Evolutionary conservation across 331 rosid genomes (phyloP).

Genomic region (Rosa hybrid): DNA sequence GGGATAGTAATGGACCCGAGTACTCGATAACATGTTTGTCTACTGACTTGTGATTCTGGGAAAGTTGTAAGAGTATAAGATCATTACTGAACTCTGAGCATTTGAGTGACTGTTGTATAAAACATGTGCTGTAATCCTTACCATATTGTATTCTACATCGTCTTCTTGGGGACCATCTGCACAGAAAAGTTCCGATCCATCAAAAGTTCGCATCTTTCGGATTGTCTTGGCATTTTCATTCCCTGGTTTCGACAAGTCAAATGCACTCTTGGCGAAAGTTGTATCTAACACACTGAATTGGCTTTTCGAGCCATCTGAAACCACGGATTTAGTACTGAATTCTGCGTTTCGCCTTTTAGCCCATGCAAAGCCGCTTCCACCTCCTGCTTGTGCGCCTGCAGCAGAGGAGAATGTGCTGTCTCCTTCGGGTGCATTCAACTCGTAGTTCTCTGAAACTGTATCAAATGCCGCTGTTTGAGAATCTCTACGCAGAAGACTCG

Average conservation of each 20-base stretch:
- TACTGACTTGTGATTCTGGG: slow-evolving; percentile 37
- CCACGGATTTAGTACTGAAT: slow-evolving; percentile 51
- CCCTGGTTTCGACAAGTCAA: slow-evolving; percentile 37
- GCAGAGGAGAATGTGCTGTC: slow-evolving; percentile 48
- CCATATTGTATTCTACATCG: slow-evolving; percentile 32
- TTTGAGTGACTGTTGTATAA: background rate
- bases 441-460: slow-evolving; percentile 56
- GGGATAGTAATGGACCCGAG: slow-evolving; percentile 47
- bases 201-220: slow-evolving; percentile 46
- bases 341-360: slow-evolving; percentile 57
- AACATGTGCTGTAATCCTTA: slow-evolving; percentile 10
- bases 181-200: slow-evolving; percentile 37
- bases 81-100: background rate
- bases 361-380: slow-evolving; percentile 73
- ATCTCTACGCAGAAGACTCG: slow-evolving; percentile 40
- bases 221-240: slow-evolving; percentile 27
- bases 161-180: background rate
- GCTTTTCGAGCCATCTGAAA: slow-evolving; percentile 86
- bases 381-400: slow-evolving; percentile 46
- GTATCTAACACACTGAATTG: slow-evolving; percentile 85
- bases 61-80: background rate
- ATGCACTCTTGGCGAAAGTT: slow-evolving; percentile 63
- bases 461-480: slow-evolving; percentile 41
- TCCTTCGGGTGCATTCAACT: slow-evolving; percentile 33
- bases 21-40: slow-evolving; percentile 42